Evolutionary conservation across 1,284 basidiomycete species (phyloP).

Genomic region (Neolentinus lepideus): DNA sequence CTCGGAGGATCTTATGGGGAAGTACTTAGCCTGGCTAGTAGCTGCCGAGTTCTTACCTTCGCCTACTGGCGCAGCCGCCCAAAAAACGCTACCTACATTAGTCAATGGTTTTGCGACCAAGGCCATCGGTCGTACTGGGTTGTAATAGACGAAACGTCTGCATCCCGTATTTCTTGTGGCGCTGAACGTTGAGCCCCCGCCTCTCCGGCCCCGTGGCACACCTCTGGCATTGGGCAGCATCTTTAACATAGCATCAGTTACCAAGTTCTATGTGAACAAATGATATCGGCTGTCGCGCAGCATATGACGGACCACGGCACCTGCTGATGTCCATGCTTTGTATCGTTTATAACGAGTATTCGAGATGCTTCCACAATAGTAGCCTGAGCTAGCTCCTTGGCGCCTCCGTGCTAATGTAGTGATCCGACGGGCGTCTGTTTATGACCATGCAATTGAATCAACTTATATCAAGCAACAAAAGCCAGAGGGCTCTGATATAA

Average conservation of each 20-base stretch:
- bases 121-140: neutral
- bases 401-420: no score
- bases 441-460: neutral
- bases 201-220: no score
- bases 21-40: slow-evolving; percentile 94
- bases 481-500: neutral
- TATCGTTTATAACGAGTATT: neutral
- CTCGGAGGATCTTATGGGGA: slow-evolving; percentile 70
- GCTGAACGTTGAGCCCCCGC: no score
- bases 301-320: neutral
- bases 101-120: neutral
- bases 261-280: neutral
- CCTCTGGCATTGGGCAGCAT: no score
- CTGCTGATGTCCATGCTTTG: neutral
- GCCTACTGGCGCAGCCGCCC: slow-evolving; percentile 35
- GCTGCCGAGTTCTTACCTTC: slow-evolving; percentile 78
- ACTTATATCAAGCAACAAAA: neutral
- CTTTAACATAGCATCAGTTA: no score
- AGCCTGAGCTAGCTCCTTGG: no score
- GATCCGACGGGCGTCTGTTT: neutral
- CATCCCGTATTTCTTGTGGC: no score
- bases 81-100: slow-evolving; percentile 36
- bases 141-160: neutral
- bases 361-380: no score
- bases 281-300: neutral